phyloP scores from a whole-genome alignment of 176 grass and related monocot species.

The Musa acuminata region DNA sequence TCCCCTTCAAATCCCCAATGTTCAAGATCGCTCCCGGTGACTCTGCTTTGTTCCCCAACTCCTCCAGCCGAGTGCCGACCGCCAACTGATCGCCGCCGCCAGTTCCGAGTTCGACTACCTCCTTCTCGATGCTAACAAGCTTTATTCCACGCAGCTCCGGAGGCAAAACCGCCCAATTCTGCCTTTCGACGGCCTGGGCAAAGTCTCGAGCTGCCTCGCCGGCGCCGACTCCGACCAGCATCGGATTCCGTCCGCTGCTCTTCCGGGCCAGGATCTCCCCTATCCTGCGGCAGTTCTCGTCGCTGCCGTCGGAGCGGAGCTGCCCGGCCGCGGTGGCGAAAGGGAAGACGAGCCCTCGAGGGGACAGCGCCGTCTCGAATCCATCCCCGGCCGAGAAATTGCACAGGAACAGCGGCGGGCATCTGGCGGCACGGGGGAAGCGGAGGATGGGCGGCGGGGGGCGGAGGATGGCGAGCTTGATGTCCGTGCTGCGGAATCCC shows the following conservation, averaged over 20 bases:
- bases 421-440: constrained; percentile 32
- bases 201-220: constrained; percentile 53
- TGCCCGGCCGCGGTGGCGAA: constrained; percentile 13
- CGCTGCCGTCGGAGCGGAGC: constrained; percentile 19
- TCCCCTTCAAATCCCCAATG: constrained; percentile 68
- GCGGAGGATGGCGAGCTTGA: constrained; percentile 73
- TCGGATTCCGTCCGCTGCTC: constrained; percentile 44
- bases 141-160: constrained; percentile 26
- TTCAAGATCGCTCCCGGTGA: constrained; percentile 43
- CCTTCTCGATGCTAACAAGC: constrained; percentile 27
- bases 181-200: constrained; percentile 25
- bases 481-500: constrained; percentile 56
- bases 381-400: constrained; percentile 55
- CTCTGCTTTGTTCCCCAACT: constrained; percentile 21
- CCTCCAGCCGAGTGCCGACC: constrained; percentile 17
- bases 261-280: constrained; percentile 55
- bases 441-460: constrained; percentile 49
- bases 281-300: constrained; percentile 54
- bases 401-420: constrained; percentile 77
- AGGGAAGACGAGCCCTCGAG: constrained; percentile 13
- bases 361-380: constrained; percentile 32
- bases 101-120: constrained; percentile 3
- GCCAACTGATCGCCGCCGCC: neutral
- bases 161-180: constrained; percentile 32
- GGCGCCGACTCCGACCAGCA: constrained; percentile 81